These are phyloP conservation scores for Beauveria bassiana DNA, from an alignment of 2,329 filamentous ascomycete genomes.

Conservation along the genomic window DNA sequence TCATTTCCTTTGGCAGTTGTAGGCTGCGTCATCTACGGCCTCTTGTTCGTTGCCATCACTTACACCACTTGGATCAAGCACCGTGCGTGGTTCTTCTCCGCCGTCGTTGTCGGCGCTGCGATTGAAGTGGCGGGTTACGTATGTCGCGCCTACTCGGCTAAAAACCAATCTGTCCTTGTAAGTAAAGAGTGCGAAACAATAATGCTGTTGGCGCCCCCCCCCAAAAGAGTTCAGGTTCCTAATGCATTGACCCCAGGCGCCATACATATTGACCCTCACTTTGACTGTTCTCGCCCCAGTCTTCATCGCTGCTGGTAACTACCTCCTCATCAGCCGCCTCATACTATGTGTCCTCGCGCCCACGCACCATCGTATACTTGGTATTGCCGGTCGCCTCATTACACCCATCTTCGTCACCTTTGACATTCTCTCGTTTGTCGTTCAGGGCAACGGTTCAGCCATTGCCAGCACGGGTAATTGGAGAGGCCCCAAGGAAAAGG, in stretches of 20 bases:
- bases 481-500: conserved; percentile 29
- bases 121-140: conserved; percentile 36
- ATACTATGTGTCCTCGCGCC: conserved; percentile 30
- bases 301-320: conserved; percentile 41
- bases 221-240: background rate
- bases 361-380: conserved; percentile 26
- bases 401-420: conserved; percentile 38
- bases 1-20: conserved; percentile 34
- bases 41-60: conserved; percentile 28
- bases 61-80: conserved; percentile 36
- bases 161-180: conserved; percentile 27
- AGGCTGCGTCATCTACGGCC: conserved; percentile 32
- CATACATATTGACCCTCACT: conserved; percentile 31
- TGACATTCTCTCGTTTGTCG: conserved; percentile 37
- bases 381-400: conserved; percentile 29
- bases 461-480: conserved; percentile 36
- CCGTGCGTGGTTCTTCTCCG: conserved; percentile 35
- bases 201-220: background rate
- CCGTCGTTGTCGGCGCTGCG: conserved; percentile 32
- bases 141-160: conserved; percentile 28
- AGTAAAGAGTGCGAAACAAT: conserved; percentile 6
- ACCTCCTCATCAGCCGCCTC: conserved; percentile 42
- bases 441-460: conserved; percentile 36
- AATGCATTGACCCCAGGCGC: conserved; percentile 16
- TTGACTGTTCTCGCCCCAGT: conserved; percentile 42